Base-by-base conservation (phyloP, 371 early-diverging fungal species). In the Mucor indicus region DNA sequence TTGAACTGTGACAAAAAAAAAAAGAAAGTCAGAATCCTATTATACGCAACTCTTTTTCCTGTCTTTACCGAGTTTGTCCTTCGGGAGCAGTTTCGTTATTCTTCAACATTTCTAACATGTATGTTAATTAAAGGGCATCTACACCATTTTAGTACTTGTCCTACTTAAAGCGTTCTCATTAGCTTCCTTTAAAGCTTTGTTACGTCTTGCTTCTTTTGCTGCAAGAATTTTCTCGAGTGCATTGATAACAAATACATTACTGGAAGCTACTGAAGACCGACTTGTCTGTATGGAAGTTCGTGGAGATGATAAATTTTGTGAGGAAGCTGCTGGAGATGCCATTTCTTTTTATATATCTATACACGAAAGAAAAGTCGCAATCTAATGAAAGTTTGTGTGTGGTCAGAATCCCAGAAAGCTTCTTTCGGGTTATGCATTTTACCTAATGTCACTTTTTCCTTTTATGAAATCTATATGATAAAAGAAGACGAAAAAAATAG, bases 201-300 rank as follows among this genome's bases (percentile, higher is more conserved):
- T 81, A 25, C 57, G 75, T 51, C 57, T 69, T 46, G 55, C 69
- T 48, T 74, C 75, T 61, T 57, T 81, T 47, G 69, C 79, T 45
- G 57, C 68, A 39, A 60, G 70, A 22, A 87, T 76, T 63, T 76
- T 83, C 24, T 87, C 83, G 47, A 87, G 64, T 7, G 86, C 85
- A 16, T 79, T 81, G 36, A 80, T 63, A 13, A 87, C 77, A 64
- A 87, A 85, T 30, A 87, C 76, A 20, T 63, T 57, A 36, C 76
- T 79, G 11, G 74, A 67, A 22, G 75, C 65, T 16, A 65, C 60
- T 11, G 64, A 51, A 19, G 60, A 59, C 4, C 35, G 6, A 15
- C 4, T 33, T 9, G 9, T 9, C 21, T 50, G 47, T 29, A 48
- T 48, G 10, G 57, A 52, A 15, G 27, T 30, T 43, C 58, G 39